Evolutionary conservation across 2,329 filamentous ascomycete species (phyloP), one percentile per base, ranked within the genome.

Genomic region (Clarireedia paspali): DNA sequence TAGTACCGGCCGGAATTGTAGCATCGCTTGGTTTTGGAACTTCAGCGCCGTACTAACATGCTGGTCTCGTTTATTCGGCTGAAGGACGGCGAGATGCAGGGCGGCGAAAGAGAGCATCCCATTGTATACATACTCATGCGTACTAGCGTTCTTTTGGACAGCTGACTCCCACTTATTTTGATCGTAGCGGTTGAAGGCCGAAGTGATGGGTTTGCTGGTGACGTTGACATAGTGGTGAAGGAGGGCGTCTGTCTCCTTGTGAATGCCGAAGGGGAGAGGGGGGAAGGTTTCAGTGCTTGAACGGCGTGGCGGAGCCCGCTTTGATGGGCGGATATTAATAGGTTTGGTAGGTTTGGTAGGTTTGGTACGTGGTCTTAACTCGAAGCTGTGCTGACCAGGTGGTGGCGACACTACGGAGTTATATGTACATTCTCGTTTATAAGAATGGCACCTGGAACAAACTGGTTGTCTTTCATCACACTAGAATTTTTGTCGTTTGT

Each of bases 341-440:
- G 45, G 36, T 34, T 44, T 49, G 26, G 17, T 14, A 15, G 17
- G 10, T 44, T 54, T 24, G 15, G 20, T 2, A 15, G 15, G 15
- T 30, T 53, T 3, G 30, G 17, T 23, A 27, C 12, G 44, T 50
- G 52, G 45, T 14, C 24, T 24, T 5, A 54, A 10, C 30, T 49
- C 52, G 9, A 54, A 54, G 40, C 52, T 49, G 34, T 50, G 23
- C 42, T 54, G 52, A 10, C 52, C 52, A 4, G 52, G 52, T 12
- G 45, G 34, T 23, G 48, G 52, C 7, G 23, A 40, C 36, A 54
- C 34, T 15, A 49, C 24, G 15, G 44, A 49, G 44, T 44, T 54
- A 17, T 54, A 54, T 6, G 2, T 54, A 17, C 52, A 54, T 44
- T 50, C 52, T 54, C 52, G 23, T n/a, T 54, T 34, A 36, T 54